A percentile compares a stretch with the other conserved stretches of the same genome.
phyloP scores from a whole-genome alignment of 2,329 filamentous ascomycete species.

The Emmonsia crescens region DNA sequence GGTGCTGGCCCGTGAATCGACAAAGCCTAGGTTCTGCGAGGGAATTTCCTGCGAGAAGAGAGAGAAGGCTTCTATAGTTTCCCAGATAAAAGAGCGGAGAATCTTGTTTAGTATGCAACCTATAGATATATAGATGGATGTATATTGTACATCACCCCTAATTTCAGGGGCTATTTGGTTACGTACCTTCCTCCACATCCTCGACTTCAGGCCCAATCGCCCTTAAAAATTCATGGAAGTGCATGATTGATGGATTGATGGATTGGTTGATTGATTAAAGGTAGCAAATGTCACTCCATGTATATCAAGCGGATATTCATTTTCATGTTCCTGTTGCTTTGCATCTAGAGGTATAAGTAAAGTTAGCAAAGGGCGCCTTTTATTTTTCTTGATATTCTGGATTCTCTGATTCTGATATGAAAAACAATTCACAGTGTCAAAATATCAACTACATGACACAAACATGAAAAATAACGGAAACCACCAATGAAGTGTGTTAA shows the following conservation, averaged over 20 bases:
- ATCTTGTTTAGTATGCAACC: not conserved
- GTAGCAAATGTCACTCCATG: not conserved
- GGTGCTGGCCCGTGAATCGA: slow-evolving; percentile 57
- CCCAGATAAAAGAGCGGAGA: not conserved
- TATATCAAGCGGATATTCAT: slow-evolving; percentile 3
- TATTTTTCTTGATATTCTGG: not conserved
- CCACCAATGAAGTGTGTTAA: too few species aligned
- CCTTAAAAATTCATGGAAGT: slow-evolving; percentile 15
- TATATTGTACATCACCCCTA: not conserved
- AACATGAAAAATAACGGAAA: not conserved
- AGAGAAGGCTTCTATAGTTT: slow-evolving; percentile 64
- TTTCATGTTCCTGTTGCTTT: not conserved
- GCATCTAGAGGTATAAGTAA: not conserved
- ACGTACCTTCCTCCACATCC: slow-evolving; percentile 47
- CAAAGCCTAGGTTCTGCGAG: slow-evolving; percentile 70
- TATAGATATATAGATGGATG: not conserved
- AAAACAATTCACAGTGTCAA: not conserved
- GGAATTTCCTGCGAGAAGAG: slow-evolving; percentile 69
- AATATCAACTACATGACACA: not conserved
- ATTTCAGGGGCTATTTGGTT: not conserved
- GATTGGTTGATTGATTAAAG: too few species aligned
- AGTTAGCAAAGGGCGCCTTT: not conserved
- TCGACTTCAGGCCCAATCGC: slow-evolving; percentile 18
- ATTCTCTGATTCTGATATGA: not conserved
- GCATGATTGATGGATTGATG: slow-evolving; percentile 8